These are phyloP conservation scores for Aegilops tauschii DNA, from an alignment of 176 grass and related monocot species.

Conservation along the genomic window DNA sequence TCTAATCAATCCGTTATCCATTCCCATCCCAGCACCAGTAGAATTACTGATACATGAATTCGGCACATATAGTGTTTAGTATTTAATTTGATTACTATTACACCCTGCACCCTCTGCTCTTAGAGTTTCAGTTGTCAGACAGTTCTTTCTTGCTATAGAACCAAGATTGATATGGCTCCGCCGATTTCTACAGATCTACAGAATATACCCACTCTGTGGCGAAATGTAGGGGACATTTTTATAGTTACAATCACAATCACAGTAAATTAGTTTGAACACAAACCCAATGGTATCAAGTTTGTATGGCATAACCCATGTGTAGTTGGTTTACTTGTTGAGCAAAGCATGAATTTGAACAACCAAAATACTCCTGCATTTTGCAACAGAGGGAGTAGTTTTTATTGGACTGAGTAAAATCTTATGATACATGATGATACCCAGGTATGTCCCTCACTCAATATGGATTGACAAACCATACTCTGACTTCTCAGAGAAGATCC, in stretches of 20 bases:
- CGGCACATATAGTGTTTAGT: background rate
- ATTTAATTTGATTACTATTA: background rate
- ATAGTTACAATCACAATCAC: background rate
- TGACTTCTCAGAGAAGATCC: conserved; percentile 33
- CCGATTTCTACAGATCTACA: background rate
- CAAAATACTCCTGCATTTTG: background rate
- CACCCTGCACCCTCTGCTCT: background rate
- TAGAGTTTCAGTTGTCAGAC: background rate
- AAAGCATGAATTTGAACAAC: background rate
- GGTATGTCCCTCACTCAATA: background rate
- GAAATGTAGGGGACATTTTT: background rate
- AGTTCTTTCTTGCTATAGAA: background rate
- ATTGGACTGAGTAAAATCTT: conserved; percentile 17
- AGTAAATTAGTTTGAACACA: background rate
- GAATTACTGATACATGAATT: background rate
- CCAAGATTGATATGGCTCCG: background rate
- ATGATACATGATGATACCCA: conserved; percentile 14
- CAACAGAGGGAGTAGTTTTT: background rate
- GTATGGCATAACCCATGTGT: background rate
- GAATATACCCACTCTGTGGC: background rate
- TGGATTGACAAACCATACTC: background rate
- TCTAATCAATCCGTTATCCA: too few relatives aligned
- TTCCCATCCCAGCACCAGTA: too few relatives aligned
- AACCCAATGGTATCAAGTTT: background rate
- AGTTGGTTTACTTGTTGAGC: background rate